Base-by-base conservation (phyloP, 305 asterid genomes). In the Fraxinus ornus region DNA sequence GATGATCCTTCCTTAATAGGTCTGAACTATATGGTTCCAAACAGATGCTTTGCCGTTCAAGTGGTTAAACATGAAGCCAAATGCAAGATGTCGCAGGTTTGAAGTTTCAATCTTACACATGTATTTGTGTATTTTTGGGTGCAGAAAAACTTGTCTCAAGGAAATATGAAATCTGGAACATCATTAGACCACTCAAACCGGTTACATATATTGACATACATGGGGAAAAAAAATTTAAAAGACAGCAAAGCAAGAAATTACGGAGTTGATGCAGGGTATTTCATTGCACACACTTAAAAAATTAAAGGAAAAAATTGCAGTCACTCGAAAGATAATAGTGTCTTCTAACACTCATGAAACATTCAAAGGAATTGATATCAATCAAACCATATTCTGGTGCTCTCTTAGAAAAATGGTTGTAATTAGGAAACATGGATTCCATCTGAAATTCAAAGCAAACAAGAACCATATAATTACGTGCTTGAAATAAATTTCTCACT, bases 401-500 rank as follows among this genome's bases (percentile, higher is more conserved):
- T 24, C 36, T 62, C 36, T 49, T 28, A 36, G 21, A 80, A 2
- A 75, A 76, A 7, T n/a, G 32, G 71, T 12, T 15, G 24, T 41
- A 39, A 28, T 33, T 36, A 76, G 13, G 64, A 19, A 66, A 37
- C 5, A 64, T 70, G 32, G 26, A 32, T 15, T 19, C 28, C 72
- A 66, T 35, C 68, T 41, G 39, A 62, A 62, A 21, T 62, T 62
- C 72, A 62, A 62, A 62, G 72, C 32, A 66, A 24, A 66, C 73
- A 24, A 66, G 36, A 26, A 66, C n/a, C 73, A 9, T 24, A 26
- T 64, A 24, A 64, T 24, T 9, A 66, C 3, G 70, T 66, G 35
- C 35, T 66, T 24, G 30, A 66, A 66, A 66, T 10, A 66, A 35
- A 60, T 71, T 79, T 85, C 35, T 30, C 80, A 90, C 95, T 92